Conservation (phyloP, 2,329 filamentous ascomycete genomes). For the Ilyonectria destructans region DNA sequence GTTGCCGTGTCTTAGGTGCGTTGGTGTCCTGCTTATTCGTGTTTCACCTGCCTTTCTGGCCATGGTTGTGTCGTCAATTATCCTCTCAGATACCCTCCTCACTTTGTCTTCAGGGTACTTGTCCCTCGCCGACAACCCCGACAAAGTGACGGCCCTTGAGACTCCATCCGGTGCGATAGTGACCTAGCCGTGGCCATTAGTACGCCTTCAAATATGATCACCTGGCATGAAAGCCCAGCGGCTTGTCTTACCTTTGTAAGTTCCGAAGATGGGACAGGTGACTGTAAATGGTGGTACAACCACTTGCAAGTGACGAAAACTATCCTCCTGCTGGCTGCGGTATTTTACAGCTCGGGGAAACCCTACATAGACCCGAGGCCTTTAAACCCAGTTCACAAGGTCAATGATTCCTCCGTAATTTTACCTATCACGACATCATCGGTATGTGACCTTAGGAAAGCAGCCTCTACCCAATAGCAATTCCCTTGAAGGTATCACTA, state of each 20-base stretch:
- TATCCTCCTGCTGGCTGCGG: neutral
- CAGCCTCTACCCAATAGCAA: neutral
- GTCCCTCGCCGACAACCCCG: conserved; percentile 10
- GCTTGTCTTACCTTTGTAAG: conserved; percentile 21
- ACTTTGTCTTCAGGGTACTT: conserved; percentile 23
- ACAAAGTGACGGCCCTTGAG: conserved; percentile 21
- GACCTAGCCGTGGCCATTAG: conserved; percentile 18
- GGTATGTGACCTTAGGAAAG: conserved; percentile 20
- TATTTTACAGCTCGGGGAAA: neutral
- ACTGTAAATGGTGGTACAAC: conserved; percentile 15
- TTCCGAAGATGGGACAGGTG: conserved; percentile 14
- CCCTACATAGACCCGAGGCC: conserved; percentile 3
- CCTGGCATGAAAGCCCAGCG: conserved; percentile 11
- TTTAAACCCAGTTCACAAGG: conserved; percentile 15
- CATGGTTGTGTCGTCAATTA: conserved; percentile 23
- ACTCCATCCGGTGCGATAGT: conserved; percentile 13
- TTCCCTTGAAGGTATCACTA: conserved; percentile 2
- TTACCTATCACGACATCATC: conserved; percentile 27
- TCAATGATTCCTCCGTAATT: conserved; percentile 25
- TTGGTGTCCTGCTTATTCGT: neutral
- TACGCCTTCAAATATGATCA: conserved; percentile 11
- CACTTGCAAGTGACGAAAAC: conserved; percentile 18
- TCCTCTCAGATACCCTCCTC: conserved; percentile 18
- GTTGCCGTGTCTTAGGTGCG: neutral
- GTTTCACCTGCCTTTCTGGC: conserved; percentile 11